phyloP scores from a whole-genome alignment of 1,284 basidiomycete species.

The Rhodotorula sp. region DNA sequence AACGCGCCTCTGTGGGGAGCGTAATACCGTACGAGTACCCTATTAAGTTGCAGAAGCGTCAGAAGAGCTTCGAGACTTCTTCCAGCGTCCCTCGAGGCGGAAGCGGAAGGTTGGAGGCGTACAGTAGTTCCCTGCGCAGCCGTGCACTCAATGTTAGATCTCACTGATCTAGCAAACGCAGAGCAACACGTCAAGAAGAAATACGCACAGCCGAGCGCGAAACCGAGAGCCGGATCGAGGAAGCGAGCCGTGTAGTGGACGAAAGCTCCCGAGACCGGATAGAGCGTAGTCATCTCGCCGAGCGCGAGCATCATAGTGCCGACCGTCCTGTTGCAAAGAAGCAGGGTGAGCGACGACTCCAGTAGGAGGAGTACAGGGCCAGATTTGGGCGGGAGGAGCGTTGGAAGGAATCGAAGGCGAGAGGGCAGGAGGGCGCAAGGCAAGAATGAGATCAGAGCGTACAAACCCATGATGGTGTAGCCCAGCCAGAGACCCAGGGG shows the following conservation, averaged over 20 bases:
- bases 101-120: not conserved
- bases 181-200: not conserved
- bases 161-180: not conserved
- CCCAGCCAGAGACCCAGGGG: slow-evolving; percentile 48
- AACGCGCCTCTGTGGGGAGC: too few species aligned
- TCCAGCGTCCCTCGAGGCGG: too few species aligned
- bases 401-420: not conserved
- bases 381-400: not conserved
- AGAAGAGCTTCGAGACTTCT: too few species aligned
- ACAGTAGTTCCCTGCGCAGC: not conserved
- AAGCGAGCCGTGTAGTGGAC: slow-evolving; percentile 66
- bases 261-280: slow-evolving; percentile 51
- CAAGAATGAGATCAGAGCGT: not conserved
- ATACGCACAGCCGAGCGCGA: slow-evolving; percentile 47
- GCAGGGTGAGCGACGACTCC: not conserved
- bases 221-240: slow-evolving; percentile 47
- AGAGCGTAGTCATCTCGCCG: slow-evolving; percentile 50
- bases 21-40: too few species aligned
- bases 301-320: slow-evolving; percentile 39
- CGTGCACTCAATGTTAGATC: too few species aligned
- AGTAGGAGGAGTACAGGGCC: too few species aligned
- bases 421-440: not conserved
- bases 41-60: too few species aligned
- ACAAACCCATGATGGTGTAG: slow-evolving; percentile 14
- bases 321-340: slow-evolving; percentile 42